Percentiles rank a stretch among this genome's conserved stretches.
These are phyloP conservation scores for Suhomyces emberorum DNA, from an alignment of 805 yeast species.

Conservation along the genomic window DNA sequence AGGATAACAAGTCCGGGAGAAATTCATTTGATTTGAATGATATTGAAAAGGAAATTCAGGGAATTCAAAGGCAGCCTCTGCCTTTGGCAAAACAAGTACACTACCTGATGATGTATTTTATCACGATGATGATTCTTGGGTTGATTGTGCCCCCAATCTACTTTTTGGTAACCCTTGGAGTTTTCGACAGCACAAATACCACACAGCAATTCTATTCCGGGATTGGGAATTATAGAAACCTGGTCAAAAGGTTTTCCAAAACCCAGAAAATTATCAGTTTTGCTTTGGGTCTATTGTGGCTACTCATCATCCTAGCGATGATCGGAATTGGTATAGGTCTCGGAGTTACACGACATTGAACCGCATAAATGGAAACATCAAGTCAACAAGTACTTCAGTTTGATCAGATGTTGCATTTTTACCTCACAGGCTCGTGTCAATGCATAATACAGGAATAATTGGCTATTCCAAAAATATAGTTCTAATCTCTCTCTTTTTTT, in stretches of 20 bases:
- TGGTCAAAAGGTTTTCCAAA: slow-evolving; percentile 17
- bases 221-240: slow-evolving; percentile 9
- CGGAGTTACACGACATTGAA: slow-evolving; percentile 12
- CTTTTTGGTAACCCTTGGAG: slow-evolving; percentile 33
- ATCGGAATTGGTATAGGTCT: slow-evolving; percentile 38
- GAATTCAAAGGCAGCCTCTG: neutral
- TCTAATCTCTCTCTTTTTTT: too few species aligned
- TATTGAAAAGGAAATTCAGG: slow-evolving; percentile 12
- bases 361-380: too few species aligned
- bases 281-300: slow-evolving; percentile 33
- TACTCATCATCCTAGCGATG: slow-evolving; percentile 32
- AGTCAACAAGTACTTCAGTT: too few species aligned
- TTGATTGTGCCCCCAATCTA: slow-evolving; percentile 38
- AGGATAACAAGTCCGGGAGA: neutral
- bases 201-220: slow-evolving; percentile 18
- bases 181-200: slow-evolving; percentile 28
- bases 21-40: slow-evolving; percentile 8
- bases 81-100: neutral
- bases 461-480: too few species aligned
- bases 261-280: slow-evolving; percentile 32
- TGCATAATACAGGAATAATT: too few species aligned
- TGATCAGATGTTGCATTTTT: too few species aligned
- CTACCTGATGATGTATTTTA: slow-evolving; percentile 14
- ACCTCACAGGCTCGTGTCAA: too few species aligned
- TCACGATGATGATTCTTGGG: slow-evolving; percentile 28